phyloP scores from a whole-genome alignment of 208 protist species.

The Phytomonas francai region DNA sequence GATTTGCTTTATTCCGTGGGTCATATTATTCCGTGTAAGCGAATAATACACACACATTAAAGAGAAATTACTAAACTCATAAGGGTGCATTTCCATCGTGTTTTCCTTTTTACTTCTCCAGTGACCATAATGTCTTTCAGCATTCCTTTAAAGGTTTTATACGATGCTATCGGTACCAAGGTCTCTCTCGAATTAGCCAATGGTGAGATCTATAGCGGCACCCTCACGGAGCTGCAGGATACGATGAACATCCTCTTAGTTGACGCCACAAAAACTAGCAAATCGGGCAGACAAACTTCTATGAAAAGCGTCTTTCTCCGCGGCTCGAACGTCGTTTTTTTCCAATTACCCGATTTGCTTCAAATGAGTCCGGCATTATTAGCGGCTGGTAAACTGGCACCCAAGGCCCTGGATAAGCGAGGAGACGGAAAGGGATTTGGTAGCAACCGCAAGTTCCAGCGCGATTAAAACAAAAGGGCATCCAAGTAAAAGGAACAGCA shows the following conservation, averaged over 20 bases:
- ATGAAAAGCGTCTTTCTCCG: conserved; percentile 81
- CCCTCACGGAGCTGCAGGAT: conserved; percentile 78
- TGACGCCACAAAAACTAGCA: conserved; percentile 64
- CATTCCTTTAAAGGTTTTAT: conserved; percentile 92
- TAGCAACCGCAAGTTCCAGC: conserved; percentile 25
- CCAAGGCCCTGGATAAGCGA: conserved; percentile 56
- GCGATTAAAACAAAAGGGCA: neutral
- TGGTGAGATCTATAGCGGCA: conserved; percentile 88
- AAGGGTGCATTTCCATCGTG: neutral
- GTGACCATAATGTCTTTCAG: conserved; percentile 25
- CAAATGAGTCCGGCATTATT: conserved; percentile 62
- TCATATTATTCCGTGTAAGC: neutral
- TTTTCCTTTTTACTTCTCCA: neutral
- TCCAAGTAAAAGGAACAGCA: too few relatives aligned
- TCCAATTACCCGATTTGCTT: conserved; percentile 89
- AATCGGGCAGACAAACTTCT: conserved; percentile 44
- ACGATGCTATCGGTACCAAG: conserved; percentile 82
- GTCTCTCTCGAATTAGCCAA: conserved; percentile 89
- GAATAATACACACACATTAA: neutral
- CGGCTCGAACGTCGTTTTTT: conserved; percentile 87
- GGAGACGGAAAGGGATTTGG: conserved; percentile 83
- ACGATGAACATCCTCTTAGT: conserved; percentile 90
- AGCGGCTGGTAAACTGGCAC: conserved; percentile 39
- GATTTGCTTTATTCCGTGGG: neutral
- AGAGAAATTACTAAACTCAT: neutral